Percentiles rank a stretch among this genome's conserved stretches.
Conservation (phyloP, 2,329 filamentous ascomycete genomes). For the Cyphellophora attinorum region DNA sequence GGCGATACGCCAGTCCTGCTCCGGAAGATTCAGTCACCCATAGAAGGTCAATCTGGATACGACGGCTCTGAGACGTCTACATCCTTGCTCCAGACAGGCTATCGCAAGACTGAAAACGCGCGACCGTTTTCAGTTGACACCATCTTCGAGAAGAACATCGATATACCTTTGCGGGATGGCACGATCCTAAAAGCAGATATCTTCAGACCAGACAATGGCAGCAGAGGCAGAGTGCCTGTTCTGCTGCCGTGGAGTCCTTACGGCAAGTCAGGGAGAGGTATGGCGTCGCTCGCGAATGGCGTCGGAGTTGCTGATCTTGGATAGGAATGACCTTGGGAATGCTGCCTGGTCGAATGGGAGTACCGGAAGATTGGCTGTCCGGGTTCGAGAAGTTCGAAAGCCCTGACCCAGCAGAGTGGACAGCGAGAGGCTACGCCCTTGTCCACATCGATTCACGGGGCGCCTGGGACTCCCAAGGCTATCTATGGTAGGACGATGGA, state of each 20-base stretch:
- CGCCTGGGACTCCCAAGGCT: constrained; percentile 20
- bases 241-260: constrained; percentile 23
- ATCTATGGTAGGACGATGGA: too few species aligned
- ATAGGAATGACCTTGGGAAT: too few species aligned
- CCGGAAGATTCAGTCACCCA: too few species aligned
- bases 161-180: constrained; percentile 19
- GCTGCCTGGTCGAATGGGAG: too few species aligned
- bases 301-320: too few species aligned
- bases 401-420: constrained; percentile 23
- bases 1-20: too few species aligned
- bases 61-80: not conserved
- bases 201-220: constrained; percentile 17
- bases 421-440: constrained; percentile 21
- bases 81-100: not conserved
- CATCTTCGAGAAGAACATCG: not conserved
- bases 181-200: constrained; percentile 20
- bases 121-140: constrained; percentile 1
- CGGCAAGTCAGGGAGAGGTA: constrained; percentile 20
- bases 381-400: constrained; percentile 18
- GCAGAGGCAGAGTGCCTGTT: constrained; percentile 16
- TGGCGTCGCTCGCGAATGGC: too few species aligned
- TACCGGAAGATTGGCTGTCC: too few species aligned
- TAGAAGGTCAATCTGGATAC: too few species aligned
- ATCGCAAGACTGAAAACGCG: not conserved
- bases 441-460: constrained; percentile 23